phyloP scores from a whole-genome alignment of 106 monocot species.

The Hemerocallis citrina region DNA sequence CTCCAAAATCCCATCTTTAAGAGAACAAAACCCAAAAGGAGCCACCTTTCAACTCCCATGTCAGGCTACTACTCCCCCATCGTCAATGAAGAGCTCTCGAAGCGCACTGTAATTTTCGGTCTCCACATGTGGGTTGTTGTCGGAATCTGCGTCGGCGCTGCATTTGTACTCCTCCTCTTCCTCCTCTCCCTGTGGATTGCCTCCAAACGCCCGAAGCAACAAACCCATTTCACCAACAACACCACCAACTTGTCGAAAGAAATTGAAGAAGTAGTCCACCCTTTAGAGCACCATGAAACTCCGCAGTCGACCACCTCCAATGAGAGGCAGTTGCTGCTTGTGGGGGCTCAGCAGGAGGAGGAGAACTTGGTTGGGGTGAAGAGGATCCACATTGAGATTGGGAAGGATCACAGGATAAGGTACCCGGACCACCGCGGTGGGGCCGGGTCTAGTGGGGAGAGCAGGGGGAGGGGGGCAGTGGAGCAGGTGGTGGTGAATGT shows the following conservation, averaged over 20 bases:
- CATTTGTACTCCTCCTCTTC: conserved; percentile 70
- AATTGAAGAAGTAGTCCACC: conserved; percentile 38
- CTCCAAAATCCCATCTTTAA: neutral
- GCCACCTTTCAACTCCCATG: neutral
- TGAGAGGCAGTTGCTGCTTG: conserved; percentile 11
- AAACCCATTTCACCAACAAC: neutral
- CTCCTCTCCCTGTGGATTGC: conserved; percentile 65
- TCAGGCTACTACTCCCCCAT: conserved; percentile 10
- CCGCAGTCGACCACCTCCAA: neutral
- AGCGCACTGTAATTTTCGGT: conserved; percentile 71
- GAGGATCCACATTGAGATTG: conserved; percentile 50
- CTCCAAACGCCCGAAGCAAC: conserved; percentile 15
- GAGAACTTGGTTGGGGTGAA: conserved; percentile 21
- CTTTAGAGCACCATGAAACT: conserved; percentile 7
- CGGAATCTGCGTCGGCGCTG: conserved; percentile 67
- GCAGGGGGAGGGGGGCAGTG: conserved; percentile 4
- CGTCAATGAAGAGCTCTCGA: conserved; percentile 53
- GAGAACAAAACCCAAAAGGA: too few relatives aligned
- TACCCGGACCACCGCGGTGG: conserved; percentile 38
- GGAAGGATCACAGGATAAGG: conserved; percentile 64
- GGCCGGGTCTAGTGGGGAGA: conserved; percentile 11
- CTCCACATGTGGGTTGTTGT: conserved; percentile 75
- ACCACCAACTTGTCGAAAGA: conserved; percentile 30
- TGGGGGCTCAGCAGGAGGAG: conserved; percentile 9
- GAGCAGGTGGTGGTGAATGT: conserved; percentile 12